Conservation (phyloP, 371 early-diverging fungal species). For the Chytridiales sp. region DNA sequence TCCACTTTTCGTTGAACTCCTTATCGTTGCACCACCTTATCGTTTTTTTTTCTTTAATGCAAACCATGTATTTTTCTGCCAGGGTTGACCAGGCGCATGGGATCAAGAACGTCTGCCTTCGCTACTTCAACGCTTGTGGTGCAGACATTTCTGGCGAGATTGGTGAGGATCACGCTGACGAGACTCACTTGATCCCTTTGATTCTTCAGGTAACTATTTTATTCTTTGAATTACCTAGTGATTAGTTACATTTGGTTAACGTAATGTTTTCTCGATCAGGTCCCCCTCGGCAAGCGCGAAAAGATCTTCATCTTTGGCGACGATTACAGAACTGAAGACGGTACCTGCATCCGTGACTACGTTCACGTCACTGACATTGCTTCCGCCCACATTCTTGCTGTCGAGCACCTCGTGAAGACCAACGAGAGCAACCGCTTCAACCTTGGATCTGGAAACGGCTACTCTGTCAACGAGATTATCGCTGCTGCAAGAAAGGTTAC, state of each 20-base stretch:
- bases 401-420: conserved; percentile 47
- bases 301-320: conserved; percentile 49
- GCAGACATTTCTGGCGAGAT: conserved; percentile 52
- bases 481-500: conserved; percentile 51
- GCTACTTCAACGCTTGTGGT: conserved; percentile 61
- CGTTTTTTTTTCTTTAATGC: neutral
- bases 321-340: conserved; percentile 49
- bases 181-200: conserved; percentile 52
- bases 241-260: too few species aligned
- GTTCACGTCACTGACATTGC: conserved; percentile 55
- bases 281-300: conserved; percentile 48
- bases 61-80: too few species aligned
- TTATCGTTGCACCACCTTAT: neutral
- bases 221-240: neutral
- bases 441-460: conserved; percentile 51
- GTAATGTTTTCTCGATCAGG: too few species aligned
- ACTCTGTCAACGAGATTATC: conserved; percentile 49
- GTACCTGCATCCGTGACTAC: conserved; percentile 50
- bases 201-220: conserved; percentile 40
- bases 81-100: conserved; percentile 47
- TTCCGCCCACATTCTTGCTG: conserved; percentile 46
- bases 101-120: conserved; percentile 47
- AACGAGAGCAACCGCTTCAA: conserved; percentile 44
- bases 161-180: conserved; percentile 54
- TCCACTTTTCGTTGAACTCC: neutral